Evolutionary conservation across 345 rosid genomes (phyloP).

Genomic region (Acer negundo): DNA sequence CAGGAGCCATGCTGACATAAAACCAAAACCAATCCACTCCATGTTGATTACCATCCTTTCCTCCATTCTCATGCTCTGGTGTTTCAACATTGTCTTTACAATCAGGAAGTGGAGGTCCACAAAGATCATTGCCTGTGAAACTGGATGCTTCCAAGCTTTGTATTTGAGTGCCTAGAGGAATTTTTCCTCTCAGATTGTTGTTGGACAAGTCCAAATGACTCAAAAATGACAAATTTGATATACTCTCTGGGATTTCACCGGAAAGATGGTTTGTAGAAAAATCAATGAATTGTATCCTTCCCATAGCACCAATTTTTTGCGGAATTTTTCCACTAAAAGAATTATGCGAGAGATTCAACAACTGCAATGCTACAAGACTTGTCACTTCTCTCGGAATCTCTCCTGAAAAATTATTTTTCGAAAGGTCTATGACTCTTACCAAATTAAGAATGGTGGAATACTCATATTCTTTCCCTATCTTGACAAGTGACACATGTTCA

Average conservation of each 20-base stretch:
- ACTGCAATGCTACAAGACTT: slow-evolving; percentile 14
- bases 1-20: neutral
- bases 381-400: slow-evolving; percentile 24
- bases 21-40: neutral
- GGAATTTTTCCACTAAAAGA: slow-evolving; percentile 17
- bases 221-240: neutral
- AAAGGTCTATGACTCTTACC: slow-evolving; percentile 24
- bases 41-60: neutral
- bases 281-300: slow-evolving; percentile 18
- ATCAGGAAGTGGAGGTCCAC: neutral
- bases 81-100: no score
- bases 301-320: slow-evolving; percentile 20
- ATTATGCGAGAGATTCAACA: slow-evolving; percentile 30
- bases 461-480: slow-evolving; percentile 20
- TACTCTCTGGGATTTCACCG: slow-evolving; percentile 25
- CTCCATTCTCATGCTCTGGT: neutral
- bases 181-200: neutral
- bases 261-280: slow-evolving; percentile 20
- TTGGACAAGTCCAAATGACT: neutral
- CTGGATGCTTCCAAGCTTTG: neutral
- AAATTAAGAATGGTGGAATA: slow-evolving; percentile 17
- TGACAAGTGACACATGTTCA: slow-evolving; percentile 5
- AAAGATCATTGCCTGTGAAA: neutral
- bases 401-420: slow-evolving; percentile 13
- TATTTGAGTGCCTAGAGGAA: neutral